Percentiles rank a stretch among this genome's conserved stretches.
phyloP scores from a whole-genome alignment of 345 rosid species.

The Durio zibethinus region DNA sequence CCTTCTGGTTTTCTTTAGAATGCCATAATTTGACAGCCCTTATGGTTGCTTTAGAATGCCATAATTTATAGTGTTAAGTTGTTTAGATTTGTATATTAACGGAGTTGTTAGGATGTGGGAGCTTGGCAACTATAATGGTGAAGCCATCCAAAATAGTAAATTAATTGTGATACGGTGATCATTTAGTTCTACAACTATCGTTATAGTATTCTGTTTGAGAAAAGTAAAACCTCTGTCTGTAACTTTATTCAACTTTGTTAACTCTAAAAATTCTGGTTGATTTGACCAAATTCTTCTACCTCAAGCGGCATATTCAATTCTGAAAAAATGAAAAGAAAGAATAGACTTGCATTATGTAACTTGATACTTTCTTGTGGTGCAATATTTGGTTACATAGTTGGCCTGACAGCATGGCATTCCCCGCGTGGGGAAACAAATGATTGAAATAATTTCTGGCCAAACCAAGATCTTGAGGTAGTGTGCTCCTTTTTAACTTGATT shows the following conservation, averaged over 20 bases:
- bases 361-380: background rate
- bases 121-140: background rate
- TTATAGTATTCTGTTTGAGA: background rate
- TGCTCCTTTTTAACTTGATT: slow-evolving; percentile 24
- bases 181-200: background rate
- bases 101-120: background rate
- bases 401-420: slow-evolving; percentile 36
- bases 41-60: too few species aligned
- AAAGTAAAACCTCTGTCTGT: background rate
- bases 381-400: slow-evolving; percentile 14
- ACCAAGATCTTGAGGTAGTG: slow-evolving; percentile 19
- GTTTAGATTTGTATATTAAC: background rate
- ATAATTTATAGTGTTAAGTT: background rate
- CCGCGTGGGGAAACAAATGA: slow-evolving; percentile 41
- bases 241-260: slow-evolving; percentile 3
- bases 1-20: background rate
- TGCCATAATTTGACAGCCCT: background rate
- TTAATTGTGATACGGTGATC: background rate
- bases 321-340: background rate
- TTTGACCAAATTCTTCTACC: background rate
- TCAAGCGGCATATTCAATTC: background rate
- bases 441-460: slow-evolving; percentile 26
- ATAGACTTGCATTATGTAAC: background rate
- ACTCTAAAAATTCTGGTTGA: background rate
- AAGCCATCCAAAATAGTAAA: background rate